Conservation (phyloP, 495 filamentous ascomycete genomes). For the Penicillium mononematosum region DNA sequence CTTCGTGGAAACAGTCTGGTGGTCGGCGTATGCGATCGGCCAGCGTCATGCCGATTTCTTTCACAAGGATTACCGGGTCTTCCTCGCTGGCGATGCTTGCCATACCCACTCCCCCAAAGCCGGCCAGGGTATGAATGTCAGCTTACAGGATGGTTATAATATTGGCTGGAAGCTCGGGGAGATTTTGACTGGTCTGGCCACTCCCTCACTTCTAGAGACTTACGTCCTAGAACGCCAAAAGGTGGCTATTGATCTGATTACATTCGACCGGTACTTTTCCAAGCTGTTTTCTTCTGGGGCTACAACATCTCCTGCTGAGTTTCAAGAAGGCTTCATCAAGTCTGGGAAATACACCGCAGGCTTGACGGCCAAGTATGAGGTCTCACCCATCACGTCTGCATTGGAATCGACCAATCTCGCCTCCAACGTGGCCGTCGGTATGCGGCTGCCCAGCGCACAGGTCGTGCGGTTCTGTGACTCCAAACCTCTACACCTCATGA, state of each 20-base stretch:
- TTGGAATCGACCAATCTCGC: slow-evolving; percentile 37
- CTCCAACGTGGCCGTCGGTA: slow-evolving; percentile 51
- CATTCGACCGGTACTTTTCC: slow-evolving; percentile 68
- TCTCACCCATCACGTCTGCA: slow-evolving; percentile 46
- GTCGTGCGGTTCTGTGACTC: slow-evolving; percentile 60
- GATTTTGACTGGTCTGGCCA: slow-evolving; percentile 58
- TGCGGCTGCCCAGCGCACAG: slow-evolving; percentile 57
- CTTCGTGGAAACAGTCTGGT: slow-evolving; percentile 54
- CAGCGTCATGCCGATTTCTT: slow-evolving; percentile 59
- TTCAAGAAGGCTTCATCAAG: slow-evolving; percentile 60
- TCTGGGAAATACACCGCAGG: slow-evolving; percentile 65
- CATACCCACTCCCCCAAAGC: slow-evolving; percentile 64
- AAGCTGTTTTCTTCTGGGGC: slow-evolving; percentile 55
- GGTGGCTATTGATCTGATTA: slow-evolving; percentile 69
- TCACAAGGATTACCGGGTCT: slow-evolving; percentile 51
- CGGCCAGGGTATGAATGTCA: slow-evolving; percentile 55
- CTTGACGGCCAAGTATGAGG: slow-evolving; percentile 56
- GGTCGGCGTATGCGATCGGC: slow-evolving; percentile 59
- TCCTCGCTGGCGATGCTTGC: slow-evolving; percentile 59
- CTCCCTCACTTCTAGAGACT: slow-evolving; percentile 58
- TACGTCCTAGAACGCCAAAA: slow-evolving; percentile 68
- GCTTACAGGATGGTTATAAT: slow-evolving; percentile 58
- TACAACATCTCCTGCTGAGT: slow-evolving; percentile 38
- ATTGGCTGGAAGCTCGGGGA: slow-evolving; percentile 78
- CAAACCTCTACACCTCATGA: slow-evolving; percentile 54